These are phyloP conservation scores for Tylopilus vinaceipallidus DNA, from an alignment of 768 basidiomycete species.

Conservation along the genomic window DNA sequence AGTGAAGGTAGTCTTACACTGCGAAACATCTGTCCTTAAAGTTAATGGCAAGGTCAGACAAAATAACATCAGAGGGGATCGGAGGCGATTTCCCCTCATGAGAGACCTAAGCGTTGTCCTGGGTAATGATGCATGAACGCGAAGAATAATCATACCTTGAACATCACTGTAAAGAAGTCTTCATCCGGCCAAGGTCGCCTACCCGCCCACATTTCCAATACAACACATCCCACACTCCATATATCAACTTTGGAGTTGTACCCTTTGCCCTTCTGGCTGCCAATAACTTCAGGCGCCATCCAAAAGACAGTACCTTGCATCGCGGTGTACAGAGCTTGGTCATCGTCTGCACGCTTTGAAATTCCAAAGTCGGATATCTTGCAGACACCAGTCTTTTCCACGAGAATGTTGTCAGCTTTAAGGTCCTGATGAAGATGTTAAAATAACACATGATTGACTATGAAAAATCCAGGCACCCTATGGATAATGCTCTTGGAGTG, in stretches of 20 bases:
- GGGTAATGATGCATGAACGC: neutral
- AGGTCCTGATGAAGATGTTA: conserved; percentile 60
- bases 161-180: conserved; percentile 89
- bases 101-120: conserved; percentile 57
- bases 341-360: conserved; percentile 91
- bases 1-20: conserved; percentile 50
- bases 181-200: conserved; percentile 91
- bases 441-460: neutral
- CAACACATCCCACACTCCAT: conserved; percentile 98
- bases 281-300: conserved; percentile 97
- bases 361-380: conserved; percentile 99
- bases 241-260: conserved; percentile 98
- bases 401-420: conserved; percentile 97
- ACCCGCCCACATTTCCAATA: conserved; percentile 99
- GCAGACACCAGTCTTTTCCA: conserved; percentile 87
- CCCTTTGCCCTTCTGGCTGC: conserved; percentile 75
- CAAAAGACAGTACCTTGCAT: conserved; percentile 99
- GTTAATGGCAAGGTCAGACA: conserved; percentile 77
- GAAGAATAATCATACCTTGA: conserved; percentile 58
- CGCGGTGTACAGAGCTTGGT: conserved; percentile 79
- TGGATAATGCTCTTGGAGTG: conserved; percentile 92
- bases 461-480: conserved; percentile 52
- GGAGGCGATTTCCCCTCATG: conserved; percentile 85
- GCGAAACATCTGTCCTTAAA: conserved; percentile 90
- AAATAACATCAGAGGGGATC: conserved; percentile 75